A percentile compares a stretch with the other conserved stretches of the same genome.
phyloP scores from a whole-genome alignment of 2,329 filamentous ascomycete genomes.

The Chalaropsis ovoidea region DNA sequence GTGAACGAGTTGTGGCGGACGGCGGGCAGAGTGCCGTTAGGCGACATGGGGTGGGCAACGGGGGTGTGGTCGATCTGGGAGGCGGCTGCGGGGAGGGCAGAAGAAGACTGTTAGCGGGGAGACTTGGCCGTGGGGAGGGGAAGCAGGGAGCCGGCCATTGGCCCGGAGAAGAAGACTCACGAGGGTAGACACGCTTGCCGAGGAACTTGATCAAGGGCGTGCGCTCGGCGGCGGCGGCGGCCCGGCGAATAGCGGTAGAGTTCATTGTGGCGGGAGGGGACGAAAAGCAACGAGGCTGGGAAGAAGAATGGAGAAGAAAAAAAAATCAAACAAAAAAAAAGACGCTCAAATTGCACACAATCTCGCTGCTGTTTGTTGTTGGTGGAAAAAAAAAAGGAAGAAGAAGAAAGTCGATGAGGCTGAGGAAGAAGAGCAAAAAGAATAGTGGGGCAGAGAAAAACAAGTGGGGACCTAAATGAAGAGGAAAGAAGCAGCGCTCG shows the following conservation, averaged over 20 bases:
- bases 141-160: background rate
- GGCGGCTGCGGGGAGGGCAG: conserved; percentile 41
- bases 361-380: background rate
- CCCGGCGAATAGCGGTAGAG: conserved; percentile 46
- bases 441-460: conserved; percentile 2
- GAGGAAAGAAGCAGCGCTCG: background rate
- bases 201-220: conserved; percentile 53
- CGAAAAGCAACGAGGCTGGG: background rate
- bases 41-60: conserved; percentile 62
- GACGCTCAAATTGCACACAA: background rate
- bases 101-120: background rate
- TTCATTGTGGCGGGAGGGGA: conserved; percentile 37
- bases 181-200: conserved; percentile 49
- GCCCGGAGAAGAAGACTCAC: conserved; percentile 36
- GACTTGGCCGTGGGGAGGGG: background rate
- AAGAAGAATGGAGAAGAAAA: background rate
- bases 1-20: conserved; percentile 55
- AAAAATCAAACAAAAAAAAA: background rate
- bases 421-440: conserved; percentile 9
- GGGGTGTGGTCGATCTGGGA: conserved; percentile 58
- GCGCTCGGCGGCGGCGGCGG: conserved; percentile 47
- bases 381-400: background rate
- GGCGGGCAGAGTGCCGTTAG: conserved; percentile 51
- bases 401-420: conserved; percentile 6
- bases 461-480: conserved; percentile 2